phyloP scores from a whole-genome alignment of 2,329 filamentous ascomycete species.

The Akanthomyces dipterigenus region DNA sequence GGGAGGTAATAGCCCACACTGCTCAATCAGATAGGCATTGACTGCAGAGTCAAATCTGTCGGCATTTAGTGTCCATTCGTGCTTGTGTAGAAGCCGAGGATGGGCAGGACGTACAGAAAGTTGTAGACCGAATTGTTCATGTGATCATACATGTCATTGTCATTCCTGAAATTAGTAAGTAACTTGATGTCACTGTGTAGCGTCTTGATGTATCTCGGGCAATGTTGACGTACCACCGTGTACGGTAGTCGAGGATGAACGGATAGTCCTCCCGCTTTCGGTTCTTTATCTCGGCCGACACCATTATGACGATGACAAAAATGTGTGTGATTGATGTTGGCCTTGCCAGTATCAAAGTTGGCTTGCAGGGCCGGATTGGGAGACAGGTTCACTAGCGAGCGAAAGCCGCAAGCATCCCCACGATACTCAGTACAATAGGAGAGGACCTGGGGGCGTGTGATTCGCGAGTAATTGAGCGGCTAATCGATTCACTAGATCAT shows the following conservation, averaged over 20 bases:
- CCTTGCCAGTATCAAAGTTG: background rate
- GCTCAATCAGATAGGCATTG: constrained; percentile 78
- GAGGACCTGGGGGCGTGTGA: background rate
- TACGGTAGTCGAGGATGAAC: constrained; percentile 75
- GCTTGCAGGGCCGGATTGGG: background rate
- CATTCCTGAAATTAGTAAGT: constrained; percentile 51
- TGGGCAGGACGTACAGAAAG: constrained; percentile 49
- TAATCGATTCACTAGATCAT: background rate
- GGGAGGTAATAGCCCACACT: constrained; percentile 67
- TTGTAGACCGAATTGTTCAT: constrained; percentile 89
- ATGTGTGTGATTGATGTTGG: background rate
- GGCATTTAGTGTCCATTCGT: background rate
- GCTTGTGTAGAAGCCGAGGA: background rate
- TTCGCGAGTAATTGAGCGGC: background rate
- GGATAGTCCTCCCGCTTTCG: constrained; percentile 66
- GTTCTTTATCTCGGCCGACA: constrained; percentile 42
- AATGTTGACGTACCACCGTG: constrained; percentile 60
- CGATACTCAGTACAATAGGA: background rate
- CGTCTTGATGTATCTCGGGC: background rate
- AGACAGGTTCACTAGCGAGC: background rate
- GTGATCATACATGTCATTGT: constrained; percentile 94
- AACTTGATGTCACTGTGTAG: constrained; percentile 10
- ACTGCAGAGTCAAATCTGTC: constrained; percentile 77
- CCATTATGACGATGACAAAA: background rate
- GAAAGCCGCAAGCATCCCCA: background rate